A percentile compares a stretch with the other conserved stretches of the same genome.
phyloP scores from a whole-genome alignment of 345 rosid species.

The Streptanthus diversifolius region DNA sequence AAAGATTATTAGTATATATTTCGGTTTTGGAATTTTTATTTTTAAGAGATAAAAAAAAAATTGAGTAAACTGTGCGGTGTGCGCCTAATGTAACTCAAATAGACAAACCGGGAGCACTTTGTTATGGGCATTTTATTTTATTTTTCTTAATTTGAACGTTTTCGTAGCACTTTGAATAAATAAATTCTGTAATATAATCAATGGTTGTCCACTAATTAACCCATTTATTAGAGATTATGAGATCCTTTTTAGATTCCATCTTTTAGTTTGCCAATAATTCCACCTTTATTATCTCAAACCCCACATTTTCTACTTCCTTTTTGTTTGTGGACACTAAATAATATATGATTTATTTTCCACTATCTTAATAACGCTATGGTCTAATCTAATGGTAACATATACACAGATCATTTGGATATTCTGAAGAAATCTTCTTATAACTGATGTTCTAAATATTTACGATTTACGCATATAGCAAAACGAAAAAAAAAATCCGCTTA shows the following conservation, averaged over 20 bases:
- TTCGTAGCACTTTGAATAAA: background rate
- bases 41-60: too few relatives aligned
- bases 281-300: conserved; percentile 25
- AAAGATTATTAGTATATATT: too few relatives aligned
- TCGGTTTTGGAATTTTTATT: too few relatives aligned
- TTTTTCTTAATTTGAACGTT: too few relatives aligned
- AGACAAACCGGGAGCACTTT: too few relatives aligned
- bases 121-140: too few relatives aligned
- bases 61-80: too few relatives aligned
- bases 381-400: background rate
- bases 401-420: background rate
- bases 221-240: conserved; percentile 11
- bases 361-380: background rate
- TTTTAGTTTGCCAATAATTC: conserved; percentile 2
- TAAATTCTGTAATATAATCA: conserved; percentile 25
- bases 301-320: conserved; percentile 23
- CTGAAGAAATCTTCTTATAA: background rate
- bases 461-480: background rate
- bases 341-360: conserved; percentile 15
- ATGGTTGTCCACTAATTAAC: conserved; percentile 36
- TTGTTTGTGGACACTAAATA: background rate
- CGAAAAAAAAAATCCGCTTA: too few relatives aligned
- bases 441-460: background rate
- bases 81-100: too few relatives aligned
- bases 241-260: conserved; percentile 21